phyloP scores from a whole-genome alignment of 768 basidiomycete genomes.

The Coprinopsis sp. region DNA sequence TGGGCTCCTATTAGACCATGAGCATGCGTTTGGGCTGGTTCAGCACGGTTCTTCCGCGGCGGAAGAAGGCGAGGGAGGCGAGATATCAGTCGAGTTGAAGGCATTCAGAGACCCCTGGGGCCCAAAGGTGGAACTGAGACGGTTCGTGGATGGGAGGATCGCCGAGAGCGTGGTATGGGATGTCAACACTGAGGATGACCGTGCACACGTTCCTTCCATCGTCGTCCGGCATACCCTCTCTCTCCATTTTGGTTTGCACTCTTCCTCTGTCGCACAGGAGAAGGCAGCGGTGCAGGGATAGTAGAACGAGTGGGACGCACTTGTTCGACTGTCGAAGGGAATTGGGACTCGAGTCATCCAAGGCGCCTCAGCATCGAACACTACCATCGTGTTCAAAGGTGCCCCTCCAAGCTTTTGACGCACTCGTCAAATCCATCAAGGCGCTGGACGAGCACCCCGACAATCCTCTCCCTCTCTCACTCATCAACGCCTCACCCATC shows the following conservation, averaged over 20 bases:
- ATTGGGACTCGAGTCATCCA: slow-evolving; percentile 42
- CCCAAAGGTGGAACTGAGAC: slow-evolving; percentile 80
- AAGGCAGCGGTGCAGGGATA: slow-evolving; percentile 54
- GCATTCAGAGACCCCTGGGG: slow-evolving; percentile 90
- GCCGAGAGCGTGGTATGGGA: slow-evolving; percentile 97
- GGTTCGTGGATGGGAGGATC: slow-evolving; percentile 95
- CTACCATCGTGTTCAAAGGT: slow-evolving; percentile 58
- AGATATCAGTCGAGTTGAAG: slow-evolving; percentile 42
- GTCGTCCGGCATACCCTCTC: slow-evolving; percentile 72
- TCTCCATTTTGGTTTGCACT: slow-evolving; percentile 77
- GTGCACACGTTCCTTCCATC: slow-evolving; percentile 68
- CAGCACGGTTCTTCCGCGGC: slow-evolving; percentile 87
- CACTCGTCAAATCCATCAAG: slow-evolving; percentile 71
- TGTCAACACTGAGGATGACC: slow-evolving; percentile 72
- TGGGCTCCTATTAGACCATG: slow-evolving; percentile 70
- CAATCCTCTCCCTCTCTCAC: slow-evolving; percentile 78
- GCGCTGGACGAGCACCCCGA: slow-evolving; percentile 57
- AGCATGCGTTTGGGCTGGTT: slow-evolving; percentile 76
- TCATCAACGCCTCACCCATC: slow-evolving; percentile 71
- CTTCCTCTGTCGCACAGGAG: slow-evolving; percentile 44
- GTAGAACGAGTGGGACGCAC: slow-evolving; percentile 53
- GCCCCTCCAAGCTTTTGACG: slow-evolving; percentile 78
- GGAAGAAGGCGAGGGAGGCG: too few species aligned
- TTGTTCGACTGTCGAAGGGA: slow-evolving; percentile 54
- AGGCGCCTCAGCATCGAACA: slow-evolving; percentile 26